phyloP scores from a whole-genome alignment of 2,329 filamentous ascomycete species.

The Nemania sp. region DNA sequence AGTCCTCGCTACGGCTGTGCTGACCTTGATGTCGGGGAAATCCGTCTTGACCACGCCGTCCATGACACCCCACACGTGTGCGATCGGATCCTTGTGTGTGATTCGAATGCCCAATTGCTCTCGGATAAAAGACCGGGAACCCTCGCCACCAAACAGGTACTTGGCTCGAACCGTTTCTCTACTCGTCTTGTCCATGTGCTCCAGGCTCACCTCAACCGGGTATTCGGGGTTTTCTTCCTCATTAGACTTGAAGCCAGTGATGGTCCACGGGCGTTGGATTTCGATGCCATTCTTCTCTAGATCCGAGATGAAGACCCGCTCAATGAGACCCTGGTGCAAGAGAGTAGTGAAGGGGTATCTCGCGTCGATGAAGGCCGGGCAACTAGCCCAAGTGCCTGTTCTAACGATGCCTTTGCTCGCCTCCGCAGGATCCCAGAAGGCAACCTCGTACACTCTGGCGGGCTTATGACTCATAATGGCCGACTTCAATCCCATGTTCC shows the following conservation, averaged over 20 bases:
- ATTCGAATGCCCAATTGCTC: slow-evolving; percentile 71
- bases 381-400: slow-evolving; percentile 81
- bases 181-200: slow-evolving; percentile 73
- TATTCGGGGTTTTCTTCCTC: slow-evolving; percentile 64
- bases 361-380: slow-evolving; percentile 79
- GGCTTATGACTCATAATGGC: slow-evolving; percentile 86
- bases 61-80: slow-evolving; percentile 77
- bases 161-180: slow-evolving; percentile 71
- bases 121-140: slow-evolving; percentile 68
- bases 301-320: slow-evolving; percentile 70
- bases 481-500: slow-evolving; percentile 88
- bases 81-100: slow-evolving; percentile 70
- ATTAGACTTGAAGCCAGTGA: slow-evolving; percentile 64
- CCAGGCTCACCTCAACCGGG: slow-evolving; percentile 78
- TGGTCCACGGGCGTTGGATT: slow-evolving; percentile 68
- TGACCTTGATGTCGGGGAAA: slow-evolving; percentile 76
- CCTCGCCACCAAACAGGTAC: slow-evolving; percentile 74
- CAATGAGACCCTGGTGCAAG: slow-evolving; percentile 73
- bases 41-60: slow-evolving; percentile 73
- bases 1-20: slow-evolving; percentile 11
- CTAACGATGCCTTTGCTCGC: slow-evolving; percentile 63
- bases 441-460: slow-evolving; percentile 80
- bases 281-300: slow-evolving; percentile 63
- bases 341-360: slow-evolving; percentile 73
- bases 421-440: slow-evolving; percentile 70